Base-by-base conservation (phyloP, 1,284 basidiomycete species). In the Grifola frondosa region DNA sequence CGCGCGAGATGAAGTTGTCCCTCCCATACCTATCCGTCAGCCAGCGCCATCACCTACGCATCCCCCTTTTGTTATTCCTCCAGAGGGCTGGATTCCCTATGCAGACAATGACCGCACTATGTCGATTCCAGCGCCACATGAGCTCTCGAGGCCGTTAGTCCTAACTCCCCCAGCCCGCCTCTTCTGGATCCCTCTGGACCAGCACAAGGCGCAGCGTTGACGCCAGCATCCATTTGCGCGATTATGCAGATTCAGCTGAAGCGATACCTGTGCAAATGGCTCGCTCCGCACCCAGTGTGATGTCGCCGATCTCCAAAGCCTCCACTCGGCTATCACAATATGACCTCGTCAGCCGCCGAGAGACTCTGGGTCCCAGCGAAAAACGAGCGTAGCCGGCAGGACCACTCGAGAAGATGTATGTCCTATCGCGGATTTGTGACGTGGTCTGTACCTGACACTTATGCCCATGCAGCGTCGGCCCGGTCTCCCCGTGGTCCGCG, bases 51-150 rank as follows among this genome's bases (percentile, higher is more conserved):
- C 63, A 1, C 56, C 53, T 5, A 22, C 29, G 13, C 63, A 54
- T 28, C 56, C 52, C n/a, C 50, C 47, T 1, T 42, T 61, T 17
- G 53, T 51, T 11, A 41, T 58, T 15, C 65, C 60, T 0, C 64
- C 64, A 0, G 73, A 75, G 24, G 60, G 59, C 33, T 73, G 60
- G 63, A 73, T 75, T n/a, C 73, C 71, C 0, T 60, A 52, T 30
- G 63, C 64, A 5, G 58, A 65, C 37, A 35, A 38, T 3, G 49
- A 56, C 20, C 48, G 53, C 24, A 45, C 48, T 16, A 68, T 73
- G n/a, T 35, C 17, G 9, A 25, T 75, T 1, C 72, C 69, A 16
- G 62, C 68, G 0, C 70, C 73, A 3, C 64, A 70, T 42, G 66
- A 61, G 44, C 46, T 70, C 8, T 58, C 59, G 5, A 45, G 56